Percentiles rank a stretch among this genome's conserved stretches.
Conservation (phyloP, 2,329 filamentous ascomycete species). For the Aureobasidium lini region DNA sequence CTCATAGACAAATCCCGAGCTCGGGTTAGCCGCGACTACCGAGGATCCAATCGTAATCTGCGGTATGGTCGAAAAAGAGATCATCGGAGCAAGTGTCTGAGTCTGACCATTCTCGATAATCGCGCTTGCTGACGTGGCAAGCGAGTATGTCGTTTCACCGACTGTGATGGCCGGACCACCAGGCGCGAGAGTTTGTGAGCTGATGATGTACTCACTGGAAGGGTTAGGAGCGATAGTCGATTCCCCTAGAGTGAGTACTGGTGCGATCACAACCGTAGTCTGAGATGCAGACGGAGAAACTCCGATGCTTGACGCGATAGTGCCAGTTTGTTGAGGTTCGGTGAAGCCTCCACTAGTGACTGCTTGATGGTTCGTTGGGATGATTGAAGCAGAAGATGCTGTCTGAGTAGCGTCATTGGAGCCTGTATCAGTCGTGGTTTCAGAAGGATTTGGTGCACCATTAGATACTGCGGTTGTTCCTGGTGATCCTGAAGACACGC, state of each 20-base stretch:
- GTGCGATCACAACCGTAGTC: neutral
- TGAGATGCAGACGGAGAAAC: neutral
- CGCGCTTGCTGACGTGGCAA: neutral
- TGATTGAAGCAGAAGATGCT: neutral
- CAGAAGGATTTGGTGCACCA: neutral
- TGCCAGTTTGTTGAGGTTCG: neutral
- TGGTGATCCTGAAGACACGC: neutral
- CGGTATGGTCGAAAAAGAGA: neutral
- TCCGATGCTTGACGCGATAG: no score
- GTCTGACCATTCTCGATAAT: neutral
- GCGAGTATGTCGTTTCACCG: neutral
- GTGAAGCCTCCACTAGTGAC: neutral
- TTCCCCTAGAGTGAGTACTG: neutral
- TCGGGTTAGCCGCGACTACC: neutral
- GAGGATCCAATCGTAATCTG: neutral
- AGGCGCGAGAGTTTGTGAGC: conserved; percentile 13
- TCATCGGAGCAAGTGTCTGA: neutral
- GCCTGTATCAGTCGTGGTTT: neutral
- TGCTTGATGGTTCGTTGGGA: neutral
- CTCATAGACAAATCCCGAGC: neutral
- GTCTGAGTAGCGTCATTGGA: neutral
- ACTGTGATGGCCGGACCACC: conserved; percentile 14
- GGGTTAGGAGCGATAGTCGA: neutral
- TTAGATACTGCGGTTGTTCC: neutral
- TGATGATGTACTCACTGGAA: conserved; percentile 8